Evolutionary conservation across 179 eudicot genomes (phyloP), one percentile per base, ranked within the genome.

Genomic region (Camellia oleifera): DNA sequence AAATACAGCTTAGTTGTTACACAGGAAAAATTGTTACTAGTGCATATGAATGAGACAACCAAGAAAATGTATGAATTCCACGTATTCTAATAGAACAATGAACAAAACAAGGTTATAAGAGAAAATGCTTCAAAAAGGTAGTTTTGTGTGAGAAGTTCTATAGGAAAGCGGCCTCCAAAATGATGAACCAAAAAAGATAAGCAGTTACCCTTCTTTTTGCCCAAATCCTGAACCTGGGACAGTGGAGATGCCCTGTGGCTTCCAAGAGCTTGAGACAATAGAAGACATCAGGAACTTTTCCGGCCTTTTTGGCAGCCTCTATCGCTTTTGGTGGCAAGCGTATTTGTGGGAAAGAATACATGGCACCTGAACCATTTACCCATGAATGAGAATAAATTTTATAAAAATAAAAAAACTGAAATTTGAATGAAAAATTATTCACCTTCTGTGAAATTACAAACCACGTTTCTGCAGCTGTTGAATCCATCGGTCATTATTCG

Each of bases 141-240:
- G 52, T 4, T 4, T 4, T 7, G 7, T 48, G 52, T 48, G 7
- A 48, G 52, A 7, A 48, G 7, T 48, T 48, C 52, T 0, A 23
- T 17, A 63, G 56, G 71, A 63, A 63, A 8, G 42, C 42, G 65
- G n/a, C 52, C 18, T 66, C n/a, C 26, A 23, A 56, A 67, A 53
- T 5, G 44, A 68, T 75, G 58, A 78, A 74, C 71, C 6, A 53
- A 40, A 52, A 15, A 53, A n/a, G 60, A 61, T 20, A 23, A 45
- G 81, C 44, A 80, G 80, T 67, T 90, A 96, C 99, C 99, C 99
- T 83, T 96, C 97, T 85, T 94, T 96, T 86, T 96, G 99, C 42
- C 99, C 99, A 63, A 96, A 96, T 64, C 99, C 99, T 18, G 99
- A 96, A 76, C 98, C 99, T 7, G 99, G 99, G 81, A 96, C 99